Conservation (phyloP, 106 monocot species). For the Dioscorea alata region DNA sequence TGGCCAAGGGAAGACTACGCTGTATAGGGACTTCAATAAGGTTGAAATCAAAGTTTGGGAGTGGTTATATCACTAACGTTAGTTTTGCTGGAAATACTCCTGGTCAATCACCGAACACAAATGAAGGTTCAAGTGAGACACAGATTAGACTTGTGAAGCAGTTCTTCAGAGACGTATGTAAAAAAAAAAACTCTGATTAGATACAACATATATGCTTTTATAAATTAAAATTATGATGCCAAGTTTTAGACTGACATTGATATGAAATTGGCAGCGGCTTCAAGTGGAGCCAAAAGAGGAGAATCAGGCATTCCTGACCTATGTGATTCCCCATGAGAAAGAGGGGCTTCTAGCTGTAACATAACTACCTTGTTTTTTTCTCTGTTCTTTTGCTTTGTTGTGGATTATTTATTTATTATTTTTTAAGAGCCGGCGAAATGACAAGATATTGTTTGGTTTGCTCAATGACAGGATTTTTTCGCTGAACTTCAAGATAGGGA, state of each 20-base stretch:
- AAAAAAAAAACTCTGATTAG: neutral
- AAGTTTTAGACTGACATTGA: constrained; percentile 1
- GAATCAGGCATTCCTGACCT: constrained; percentile 63
- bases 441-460: too few species aligned
- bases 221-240: too few species aligned
- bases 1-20: constrained; percentile 90
- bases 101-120: constrained; percentile 22
- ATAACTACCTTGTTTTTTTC: neutral
- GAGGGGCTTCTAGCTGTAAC: constrained; percentile 71
- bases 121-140: constrained; percentile 6
- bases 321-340: constrained; percentile 85
- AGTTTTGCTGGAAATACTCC: constrained; percentile 42
- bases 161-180: constrained; percentile 73
- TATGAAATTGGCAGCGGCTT: constrained; percentile 43
- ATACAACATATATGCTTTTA: neutral
- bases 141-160: constrained; percentile 48
- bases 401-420: neutral
- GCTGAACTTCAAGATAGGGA: constrained; percentile 87
- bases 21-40: constrained; percentile 86
- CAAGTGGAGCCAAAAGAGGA: constrained; percentile 74
- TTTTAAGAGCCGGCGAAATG: neutral
- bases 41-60: constrained; percentile 76
- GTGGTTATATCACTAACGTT: constrained; percentile 76
- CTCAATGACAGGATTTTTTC: constrained; percentile 56
- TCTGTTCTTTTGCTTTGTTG: neutral